Base-by-base conservation (phyloP, 768 basidiomycete species). In the Candolleomyces aberdarensis region DNA sequence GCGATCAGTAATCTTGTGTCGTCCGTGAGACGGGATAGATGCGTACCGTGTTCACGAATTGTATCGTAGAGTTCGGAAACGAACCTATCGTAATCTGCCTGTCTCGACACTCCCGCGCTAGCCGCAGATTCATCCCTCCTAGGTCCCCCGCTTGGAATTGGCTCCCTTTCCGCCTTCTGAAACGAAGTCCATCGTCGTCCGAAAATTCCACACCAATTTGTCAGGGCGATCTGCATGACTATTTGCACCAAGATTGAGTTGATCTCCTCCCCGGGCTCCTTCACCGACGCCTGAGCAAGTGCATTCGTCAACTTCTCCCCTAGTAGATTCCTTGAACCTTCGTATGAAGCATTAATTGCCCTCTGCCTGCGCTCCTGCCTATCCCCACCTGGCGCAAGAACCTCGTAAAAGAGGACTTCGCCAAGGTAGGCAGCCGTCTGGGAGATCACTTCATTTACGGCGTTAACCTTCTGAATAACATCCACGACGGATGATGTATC, bases 391-490 rank as follows among this genome's bases (percentile, higher is more conserved):
- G 54, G 57, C 11, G 46, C 46, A 44, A 41, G 55, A 36, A 52
- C 55, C 43, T 66, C 69, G 19, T 65, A 68, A 8, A 66, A 68
- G 63, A 80, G 74, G 0, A 71, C 61, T 47, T 84, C 81, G 1
- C 81, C 75, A 67, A 83, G 76, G 56, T 71, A 72, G 0, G 81
- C 79, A 0, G 81, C 76, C 11, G 73, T 72, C 62, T 84, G 82
- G n/a, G 78, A 72, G n/a, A 85, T 79, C 50, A 81, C 78, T 1
- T 76, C 67, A 60, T 85, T 85, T n/a, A 86, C 69, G 3, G 66
- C 65, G 49, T 75, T 69, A 3, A 84, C 69, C 67, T 78, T 75
- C 2, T 64, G 69, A 26, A 75, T 73, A 48, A 84, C 74, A 52
- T 84, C 81, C 13, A 74, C 71, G n/a, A 77, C 77, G 5, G 82